These are phyloP conservation scores for Maudiozyma saulgeensis DNA, from an alignment of 805 yeast genomes.

Conservation along the genomic window DNA sequence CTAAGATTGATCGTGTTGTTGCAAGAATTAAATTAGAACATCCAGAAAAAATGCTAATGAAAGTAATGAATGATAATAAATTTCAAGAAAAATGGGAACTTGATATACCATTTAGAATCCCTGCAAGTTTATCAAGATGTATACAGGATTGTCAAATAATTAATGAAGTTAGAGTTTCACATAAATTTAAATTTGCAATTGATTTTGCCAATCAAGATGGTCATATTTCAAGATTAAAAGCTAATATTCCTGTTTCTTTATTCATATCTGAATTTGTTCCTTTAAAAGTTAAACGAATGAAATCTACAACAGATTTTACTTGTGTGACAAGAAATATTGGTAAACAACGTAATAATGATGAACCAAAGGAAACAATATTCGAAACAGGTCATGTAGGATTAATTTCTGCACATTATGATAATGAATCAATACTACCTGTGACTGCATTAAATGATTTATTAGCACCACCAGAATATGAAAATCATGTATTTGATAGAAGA, in stretches of 20 bases:
- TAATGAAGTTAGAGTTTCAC: constrained; percentile 69
- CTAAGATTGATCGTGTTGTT: constrained; percentile 54
- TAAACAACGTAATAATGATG: neutral
- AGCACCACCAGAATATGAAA: constrained; percentile 81
- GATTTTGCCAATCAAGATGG: constrained; percentile 82
- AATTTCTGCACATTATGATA: neutral
- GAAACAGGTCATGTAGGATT: neutral
- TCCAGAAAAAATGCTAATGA: constrained; percentile 30
- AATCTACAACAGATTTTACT: neutral
- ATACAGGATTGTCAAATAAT: constrained; percentile 81
- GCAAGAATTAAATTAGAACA: constrained; percentile 40
- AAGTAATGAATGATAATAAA: constrained; percentile 21
- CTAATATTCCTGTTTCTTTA: constrained; percentile 72
- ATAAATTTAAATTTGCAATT: constrained; percentile 74
- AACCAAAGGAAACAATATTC: neutral
- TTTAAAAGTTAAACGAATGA: constrained; percentile 29
- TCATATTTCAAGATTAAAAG: constrained; percentile 83
- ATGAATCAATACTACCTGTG: neutral
- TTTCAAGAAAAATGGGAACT: constrained; percentile 67
- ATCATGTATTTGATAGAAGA: constrained; percentile 51
- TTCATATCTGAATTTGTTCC: constrained; percentile 80
- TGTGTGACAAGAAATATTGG: neutral
- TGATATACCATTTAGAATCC: constrained; percentile 49
- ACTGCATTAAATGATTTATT: constrained; percentile 31
- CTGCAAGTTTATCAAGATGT: constrained; percentile 61